phyloP scores from a whole-genome alignment of 1,139 yeast genomes.

The Blastobotrys capitulatus region DNA sequence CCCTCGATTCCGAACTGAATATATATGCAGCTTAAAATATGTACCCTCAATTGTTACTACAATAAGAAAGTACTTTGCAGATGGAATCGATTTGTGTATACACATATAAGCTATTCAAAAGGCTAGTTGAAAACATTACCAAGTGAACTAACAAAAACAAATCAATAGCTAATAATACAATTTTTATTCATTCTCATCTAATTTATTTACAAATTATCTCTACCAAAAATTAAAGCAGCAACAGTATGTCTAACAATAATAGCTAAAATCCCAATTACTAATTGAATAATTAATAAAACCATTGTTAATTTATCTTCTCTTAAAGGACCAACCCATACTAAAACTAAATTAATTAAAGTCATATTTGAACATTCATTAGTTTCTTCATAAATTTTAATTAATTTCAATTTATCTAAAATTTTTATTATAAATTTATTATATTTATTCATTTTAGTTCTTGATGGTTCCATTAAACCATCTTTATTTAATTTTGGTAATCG shows the following conservation, averaged over 20 bases:
- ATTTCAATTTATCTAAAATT: conserved; percentile 40
- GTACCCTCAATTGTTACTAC: no score
- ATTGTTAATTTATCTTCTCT: conserved; percentile 73
- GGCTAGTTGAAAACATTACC: no score
- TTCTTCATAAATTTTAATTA: conserved; percentile 46
- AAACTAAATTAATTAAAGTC: conserved; percentile 75
- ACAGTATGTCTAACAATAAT: conserved; percentile 72
- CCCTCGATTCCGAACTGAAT: no score
- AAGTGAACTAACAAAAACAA: no score
- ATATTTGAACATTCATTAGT: conserved; percentile 59
- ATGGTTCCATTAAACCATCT: conserved; percentile 76
- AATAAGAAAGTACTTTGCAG: no score
- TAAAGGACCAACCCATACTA: conserved; percentile 87
- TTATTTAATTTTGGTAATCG: conserved; percentile 74
- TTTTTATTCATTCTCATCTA: no score
- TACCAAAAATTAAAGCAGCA: conserved; percentile 84
- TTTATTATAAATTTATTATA: conserved; percentile 20
- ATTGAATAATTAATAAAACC: conserved; percentile 55
- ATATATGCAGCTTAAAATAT: no score
- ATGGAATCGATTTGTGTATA: no score
- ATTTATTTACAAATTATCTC: conserved; percentile 73
- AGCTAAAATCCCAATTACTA: conserved; percentile 59
- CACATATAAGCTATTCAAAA: no score
- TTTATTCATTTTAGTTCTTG: conserved; percentile 40
- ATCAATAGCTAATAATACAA: no score